These are phyloP conservation scores for Globisporangium apiculatum DNA, from an alignment of 352 stramenopile genomes.

Conservation along the genomic window DNA sequence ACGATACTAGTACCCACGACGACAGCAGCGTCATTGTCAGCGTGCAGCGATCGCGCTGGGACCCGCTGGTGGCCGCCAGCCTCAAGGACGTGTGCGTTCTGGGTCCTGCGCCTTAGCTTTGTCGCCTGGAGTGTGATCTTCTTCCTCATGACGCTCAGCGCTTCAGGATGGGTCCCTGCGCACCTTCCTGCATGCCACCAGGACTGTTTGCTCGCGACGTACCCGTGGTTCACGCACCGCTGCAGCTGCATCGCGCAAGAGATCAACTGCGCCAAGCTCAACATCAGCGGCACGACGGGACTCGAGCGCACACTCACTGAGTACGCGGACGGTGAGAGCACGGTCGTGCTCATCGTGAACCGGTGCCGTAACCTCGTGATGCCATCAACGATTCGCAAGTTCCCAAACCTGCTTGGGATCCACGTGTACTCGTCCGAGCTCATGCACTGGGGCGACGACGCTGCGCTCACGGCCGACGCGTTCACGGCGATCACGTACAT, in stretches of 20 bases:
- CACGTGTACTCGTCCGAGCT: constrained; percentile 6
- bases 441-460: constrained; percentile 1
- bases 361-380: not conserved
- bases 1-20: not conserved
- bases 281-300: constrained; percentile 3
- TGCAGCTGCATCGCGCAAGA: constrained; percentile 6
- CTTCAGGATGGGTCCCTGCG: not conserved
- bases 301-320: not conserved
- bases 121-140: not conserved
- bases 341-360: constrained; percentile 1
- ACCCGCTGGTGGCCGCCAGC: not conserved
- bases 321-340: not conserved
- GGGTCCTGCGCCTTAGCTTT: not conserved
- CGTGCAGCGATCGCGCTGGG: not conserved
- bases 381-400: constrained; percentile 1
- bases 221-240: not conserved
- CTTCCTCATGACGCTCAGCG: not conserved
- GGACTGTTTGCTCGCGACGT: not conserved
- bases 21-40: no score
- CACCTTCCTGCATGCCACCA: not conserved
- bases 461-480: constrained; percentile 4
- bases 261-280: constrained; percentile 8
- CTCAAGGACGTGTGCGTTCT: not conserved
- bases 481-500: constrained; percentile 7
- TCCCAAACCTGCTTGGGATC: constrained; percentile 2